Evolutionary conservation across 1,284 basidiomycete species (phyloP).

Genomic region (Cryptococcus hybrid): DNA sequence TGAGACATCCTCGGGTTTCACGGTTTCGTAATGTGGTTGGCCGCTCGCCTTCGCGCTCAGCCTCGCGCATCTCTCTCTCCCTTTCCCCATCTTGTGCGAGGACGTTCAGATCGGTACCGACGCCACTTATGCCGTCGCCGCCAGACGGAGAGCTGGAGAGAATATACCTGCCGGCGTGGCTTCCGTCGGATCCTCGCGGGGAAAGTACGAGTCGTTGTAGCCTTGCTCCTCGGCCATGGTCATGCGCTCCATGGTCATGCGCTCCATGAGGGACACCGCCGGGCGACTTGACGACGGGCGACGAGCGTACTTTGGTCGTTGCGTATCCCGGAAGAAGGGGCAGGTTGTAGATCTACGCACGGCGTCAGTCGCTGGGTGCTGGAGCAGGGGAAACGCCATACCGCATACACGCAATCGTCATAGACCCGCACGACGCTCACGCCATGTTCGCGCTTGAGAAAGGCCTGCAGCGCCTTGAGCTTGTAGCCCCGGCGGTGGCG

Average conservation of each 20-base stretch:
- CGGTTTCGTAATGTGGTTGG: too few relatives aligned
- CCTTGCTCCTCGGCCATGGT: constrained; percentile 85
- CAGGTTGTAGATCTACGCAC: constrained; percentile 77
- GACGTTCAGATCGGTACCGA: background rate
- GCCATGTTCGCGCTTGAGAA: constrained; percentile 90
- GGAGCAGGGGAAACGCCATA: constrained; percentile 52
- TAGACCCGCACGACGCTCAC: constrained; percentile 78
- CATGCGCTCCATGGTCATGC: constrained; percentile 64
- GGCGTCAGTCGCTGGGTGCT: constrained; percentile 1
- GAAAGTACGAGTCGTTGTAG: constrained; percentile 82
- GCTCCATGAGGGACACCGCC: constrained; percentile 57
- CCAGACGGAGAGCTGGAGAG: constrained; percentile 35
- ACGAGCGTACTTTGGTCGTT: constrained; percentile 77
- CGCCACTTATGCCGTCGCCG: background rate
- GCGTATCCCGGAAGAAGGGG: constrained; percentile 89
- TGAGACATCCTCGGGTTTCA: too few relatives aligned
- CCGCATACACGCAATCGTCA: constrained; percentile 89
- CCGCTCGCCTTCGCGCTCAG: background rate
- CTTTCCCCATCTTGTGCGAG: background rate
- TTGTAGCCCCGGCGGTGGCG: constrained; percentile 72
- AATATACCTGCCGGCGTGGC: constrained; percentile 43
- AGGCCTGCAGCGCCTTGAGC: constrained; percentile 72
- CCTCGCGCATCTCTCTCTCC: constrained; percentile 14
- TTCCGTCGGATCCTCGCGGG: constrained; percentile 18
- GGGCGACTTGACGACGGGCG: constrained; percentile 62